phyloP scores from a whole-genome alignment of 1,139 yeast genomes.

The Magnusiomyces ingens region DNA sequence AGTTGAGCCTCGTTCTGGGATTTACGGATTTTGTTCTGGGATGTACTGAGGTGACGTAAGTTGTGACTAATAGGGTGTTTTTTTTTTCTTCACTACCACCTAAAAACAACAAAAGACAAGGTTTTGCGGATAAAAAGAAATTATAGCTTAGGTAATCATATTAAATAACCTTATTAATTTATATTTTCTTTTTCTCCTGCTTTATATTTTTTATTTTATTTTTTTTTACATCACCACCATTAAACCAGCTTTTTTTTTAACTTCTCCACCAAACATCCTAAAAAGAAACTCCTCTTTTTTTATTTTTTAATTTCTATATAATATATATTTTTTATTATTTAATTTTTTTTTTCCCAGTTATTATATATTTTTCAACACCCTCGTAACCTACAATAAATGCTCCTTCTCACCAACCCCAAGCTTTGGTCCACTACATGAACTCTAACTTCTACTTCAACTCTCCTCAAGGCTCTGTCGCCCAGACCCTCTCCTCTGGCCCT shows the following conservation, averaged over 20 bases:
- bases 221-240: neutral
- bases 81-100: no score
- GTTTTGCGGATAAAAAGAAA: no score
- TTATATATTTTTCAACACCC: neutral
- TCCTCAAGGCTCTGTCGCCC: neutral
- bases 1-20: no score
- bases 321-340: neutral
- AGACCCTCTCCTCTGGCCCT: neutral
- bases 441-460: neutral
- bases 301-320: neutral
- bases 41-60: no score
- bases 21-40: no score
- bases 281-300: neutral
- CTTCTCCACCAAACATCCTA: neutral
- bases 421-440: neutral
- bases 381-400: neutral
- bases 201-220: neutral
- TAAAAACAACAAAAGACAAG: no score
- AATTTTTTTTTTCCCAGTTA: neutral
- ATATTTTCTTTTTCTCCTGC: neutral
- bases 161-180: neutral
- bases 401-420: neutral
- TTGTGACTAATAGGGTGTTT: no score
- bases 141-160: neutral
- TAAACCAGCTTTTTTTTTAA: neutral